Evolutionary conservation across 2,329 filamentous ascomycete species (phyloP).

Genomic region (Neonectria sp.): DNA sequence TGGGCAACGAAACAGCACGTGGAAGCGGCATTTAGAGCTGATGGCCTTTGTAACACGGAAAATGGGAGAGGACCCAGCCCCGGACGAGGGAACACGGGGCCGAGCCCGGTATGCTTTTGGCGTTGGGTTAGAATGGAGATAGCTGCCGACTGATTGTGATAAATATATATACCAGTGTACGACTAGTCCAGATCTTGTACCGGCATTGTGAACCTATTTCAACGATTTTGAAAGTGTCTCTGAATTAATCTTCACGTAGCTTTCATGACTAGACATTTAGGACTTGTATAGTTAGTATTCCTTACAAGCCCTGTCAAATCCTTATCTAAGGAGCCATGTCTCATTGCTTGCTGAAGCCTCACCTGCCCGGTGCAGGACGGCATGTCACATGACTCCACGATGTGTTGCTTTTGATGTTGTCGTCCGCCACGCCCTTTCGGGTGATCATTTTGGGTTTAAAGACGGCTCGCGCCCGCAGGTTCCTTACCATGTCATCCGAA

Average conservation of each 20-base stretch:
- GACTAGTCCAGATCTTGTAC: conserved; percentile 9
- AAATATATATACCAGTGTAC: conserved; percentile 36
- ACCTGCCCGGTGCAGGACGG: neutral
- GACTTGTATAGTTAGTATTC: neutral
- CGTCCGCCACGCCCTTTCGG: conserved; percentile 42
- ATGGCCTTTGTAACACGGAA: conserved; percentile 40
- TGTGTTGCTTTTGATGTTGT: conserved; percentile 50
- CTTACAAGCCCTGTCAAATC: neutral
- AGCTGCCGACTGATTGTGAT: conserved; percentile 26
- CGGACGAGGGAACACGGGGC: conserved; percentile 21
- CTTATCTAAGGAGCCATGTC: neutral
- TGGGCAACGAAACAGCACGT: conserved; percentile 31
- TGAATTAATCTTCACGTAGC: neutral
- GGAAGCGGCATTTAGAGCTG: conserved; percentile 34
- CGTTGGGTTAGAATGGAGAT: conserved; percentile 47
- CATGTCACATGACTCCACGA: conserved; percentile 49
- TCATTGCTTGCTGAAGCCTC: conserved; percentile 5
- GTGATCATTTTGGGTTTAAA: conserved; percentile 23
- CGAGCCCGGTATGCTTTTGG: conserved; percentile 41
- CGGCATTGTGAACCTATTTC: neutral
- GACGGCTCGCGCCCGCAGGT: neutral
- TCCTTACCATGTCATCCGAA: neutral
- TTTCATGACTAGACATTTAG: neutral
- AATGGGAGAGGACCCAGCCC: conserved; percentile 28
- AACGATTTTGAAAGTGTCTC: neutral